These are phyloP conservation scores for Penicillium brasilianum DNA, from an alignment of 2,329 filamentous ascomycete species.

Conservation along the genomic window DNA sequence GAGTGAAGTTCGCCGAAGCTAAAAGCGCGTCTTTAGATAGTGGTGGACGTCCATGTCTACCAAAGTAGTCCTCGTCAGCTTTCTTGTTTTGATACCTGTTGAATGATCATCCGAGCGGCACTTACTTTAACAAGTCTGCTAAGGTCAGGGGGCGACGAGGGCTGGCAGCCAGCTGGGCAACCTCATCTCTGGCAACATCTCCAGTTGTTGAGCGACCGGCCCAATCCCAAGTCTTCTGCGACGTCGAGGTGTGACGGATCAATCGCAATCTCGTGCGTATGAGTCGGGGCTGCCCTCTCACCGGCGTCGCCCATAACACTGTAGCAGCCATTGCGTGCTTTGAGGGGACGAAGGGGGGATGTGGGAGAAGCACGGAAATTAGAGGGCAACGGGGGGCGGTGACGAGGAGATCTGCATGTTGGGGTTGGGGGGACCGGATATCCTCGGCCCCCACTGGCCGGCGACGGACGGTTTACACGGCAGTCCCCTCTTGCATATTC, in stretches of 20 bases:
- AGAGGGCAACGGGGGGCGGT: slow-evolving; percentile 18
- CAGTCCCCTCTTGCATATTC: not conserved
- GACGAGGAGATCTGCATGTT: slow-evolving; percentile 21
- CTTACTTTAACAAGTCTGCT: slow-evolving; percentile 83
- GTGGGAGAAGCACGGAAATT: slow-evolving; percentile 13
- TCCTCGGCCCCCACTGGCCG: slow-evolving; percentile 20
- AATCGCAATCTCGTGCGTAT: slow-evolving; percentile 1
- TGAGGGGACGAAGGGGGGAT: slow-evolving; percentile 6
- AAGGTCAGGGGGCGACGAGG: slow-evolving; percentile 82
- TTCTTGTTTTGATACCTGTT: not conserved
- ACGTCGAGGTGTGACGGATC: slow-evolving; percentile 28
- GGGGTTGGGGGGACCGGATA: slow-evolving; percentile 19
- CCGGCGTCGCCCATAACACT: slow-evolving; percentile 14
- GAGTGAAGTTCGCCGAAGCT: slow-evolving; percentile 92
- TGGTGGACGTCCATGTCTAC: slow-evolving; percentile 77
- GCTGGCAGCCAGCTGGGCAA: slow-evolving; percentile 76
- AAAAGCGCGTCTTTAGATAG: slow-evolving; percentile 80
- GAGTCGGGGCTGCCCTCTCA: slow-evolving; percentile 6
- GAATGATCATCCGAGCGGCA: not conserved
- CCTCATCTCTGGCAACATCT: slow-evolving; percentile 73
- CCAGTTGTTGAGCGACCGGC: slow-evolving; percentile 53
- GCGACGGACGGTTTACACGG: not conserved
- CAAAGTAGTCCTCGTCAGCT: not conserved
- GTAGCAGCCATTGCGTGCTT: slow-evolving; percentile 16
- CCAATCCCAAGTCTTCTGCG: slow-evolving; percentile 36